Conservation (phyloP, 805 yeast species). For the Kodamaea kaohsiungensis region DNA sequence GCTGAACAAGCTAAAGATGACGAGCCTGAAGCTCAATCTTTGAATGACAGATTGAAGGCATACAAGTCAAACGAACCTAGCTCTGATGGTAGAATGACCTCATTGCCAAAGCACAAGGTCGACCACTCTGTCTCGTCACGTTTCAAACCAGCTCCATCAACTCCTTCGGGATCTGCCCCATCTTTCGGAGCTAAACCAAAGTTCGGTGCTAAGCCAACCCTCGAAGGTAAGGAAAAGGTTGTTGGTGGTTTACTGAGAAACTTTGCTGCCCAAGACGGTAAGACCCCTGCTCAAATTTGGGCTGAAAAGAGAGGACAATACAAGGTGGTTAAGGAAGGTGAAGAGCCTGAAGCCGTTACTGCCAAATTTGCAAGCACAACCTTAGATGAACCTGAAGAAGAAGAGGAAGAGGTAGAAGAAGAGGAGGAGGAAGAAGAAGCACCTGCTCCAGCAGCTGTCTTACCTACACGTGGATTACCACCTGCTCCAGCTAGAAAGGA, state of each 20-base stretch:
- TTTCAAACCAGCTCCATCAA: slow-evolving; percentile 35
- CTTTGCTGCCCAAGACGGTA: slow-evolving; percentile 71
- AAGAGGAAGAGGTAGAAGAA: slow-evolving; percentile 50
- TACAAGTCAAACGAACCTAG: slow-evolving; percentile 31
- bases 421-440: slow-evolving; percentile 41
- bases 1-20: slow-evolving; percentile 35
- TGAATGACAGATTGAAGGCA: slow-evolving; percentile 46
- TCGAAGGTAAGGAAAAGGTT: slow-evolving; percentile 40
- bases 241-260: slow-evolving; percentile 62
- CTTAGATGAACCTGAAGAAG: slow-evolving; percentile 13
- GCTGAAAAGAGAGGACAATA: slow-evolving; percentile 83
- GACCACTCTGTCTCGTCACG: slow-evolving; percentile 51
- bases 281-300: slow-evolving; percentile 95
- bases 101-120: slow-evolving; percentile 65
- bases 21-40: slow-evolving; percentile 46
- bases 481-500: slow-evolving; percentile 19
- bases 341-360: slow-evolving; percentile 25
- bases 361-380: slow-evolving; percentile 17
- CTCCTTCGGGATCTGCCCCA: slow-evolving; percentile 21
- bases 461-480: slow-evolving; percentile 19
- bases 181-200: slow-evolving; percentile 38
- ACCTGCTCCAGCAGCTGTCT: slow-evolving; percentile 47
- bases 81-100: slow-evolving; percentile 53
- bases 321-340: slow-evolving; percentile 44
- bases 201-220: slow-evolving; percentile 29